Conservation (phyloP, 768 basidiomycete species). For the Boletellus sp. region DNA sequence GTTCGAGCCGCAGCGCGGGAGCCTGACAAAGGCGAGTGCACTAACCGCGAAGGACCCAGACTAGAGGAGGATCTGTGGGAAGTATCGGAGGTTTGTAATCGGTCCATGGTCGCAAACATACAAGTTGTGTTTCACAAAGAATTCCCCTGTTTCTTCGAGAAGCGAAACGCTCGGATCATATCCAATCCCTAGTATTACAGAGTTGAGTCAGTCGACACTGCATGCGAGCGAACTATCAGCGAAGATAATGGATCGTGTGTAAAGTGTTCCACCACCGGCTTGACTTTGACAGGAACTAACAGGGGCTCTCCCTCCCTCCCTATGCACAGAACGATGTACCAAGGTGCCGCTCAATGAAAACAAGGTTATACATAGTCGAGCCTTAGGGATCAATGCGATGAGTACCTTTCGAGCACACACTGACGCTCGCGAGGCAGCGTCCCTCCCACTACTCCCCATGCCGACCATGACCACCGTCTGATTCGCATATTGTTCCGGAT, state of each 20-base stretch:
- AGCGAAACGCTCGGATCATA: constrained; percentile 54
- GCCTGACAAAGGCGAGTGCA: constrained; percentile 54
- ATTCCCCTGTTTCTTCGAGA: constrained; percentile 30
- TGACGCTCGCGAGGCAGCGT: constrained; percentile 42
- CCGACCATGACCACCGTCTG: constrained; percentile 49
- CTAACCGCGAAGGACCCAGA: constrained; percentile 43
- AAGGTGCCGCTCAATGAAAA: not conserved
- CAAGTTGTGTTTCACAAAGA: constrained; percentile 15
- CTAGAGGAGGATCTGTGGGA: constrained; percentile 51
- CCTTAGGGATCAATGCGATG: not conserved
- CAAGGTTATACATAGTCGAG: not conserved
- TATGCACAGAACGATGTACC: constrained; percentile 39
- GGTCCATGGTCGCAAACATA: constrained; percentile 23
- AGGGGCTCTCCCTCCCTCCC: constrained; percentile 21
- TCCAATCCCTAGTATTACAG: constrained; percentile 52
- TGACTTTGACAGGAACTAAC: constrained; percentile 26
- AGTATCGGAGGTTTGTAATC: constrained; percentile 48
- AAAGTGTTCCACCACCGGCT: constrained; percentile 49
- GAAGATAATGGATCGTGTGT: constrained; percentile 43
- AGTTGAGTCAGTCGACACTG: constrained; percentile 44
- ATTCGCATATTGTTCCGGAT: constrained; percentile 40
- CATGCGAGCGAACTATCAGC: constrained; percentile 39
- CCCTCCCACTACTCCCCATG: constrained; percentile 44
- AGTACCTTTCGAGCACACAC: constrained; percentile 43
- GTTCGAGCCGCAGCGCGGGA: too few relatives aligned